Conservation (phyloP, 805 yeast genomes). For the Saccharomycopsis sp. region DNA sequence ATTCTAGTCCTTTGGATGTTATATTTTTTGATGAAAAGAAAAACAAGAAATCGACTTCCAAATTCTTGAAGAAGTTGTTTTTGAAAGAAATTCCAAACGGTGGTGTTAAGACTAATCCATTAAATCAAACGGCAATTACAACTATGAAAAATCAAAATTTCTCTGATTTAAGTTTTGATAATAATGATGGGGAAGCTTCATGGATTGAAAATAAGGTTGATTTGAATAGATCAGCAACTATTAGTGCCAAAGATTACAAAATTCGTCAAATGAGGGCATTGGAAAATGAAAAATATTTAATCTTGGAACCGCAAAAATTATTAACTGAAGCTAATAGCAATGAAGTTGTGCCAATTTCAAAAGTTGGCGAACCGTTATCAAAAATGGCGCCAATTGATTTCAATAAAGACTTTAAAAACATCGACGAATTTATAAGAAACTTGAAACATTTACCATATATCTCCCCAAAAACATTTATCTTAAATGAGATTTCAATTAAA, state of each 20-base stretch:
- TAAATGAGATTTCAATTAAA: constrained; percentile 44
- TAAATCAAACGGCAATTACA: constrained; percentile 14
- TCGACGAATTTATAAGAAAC: constrained; percentile 37
- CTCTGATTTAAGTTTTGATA: constrained; percentile 29
- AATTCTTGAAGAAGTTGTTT: constrained; percentile 18
- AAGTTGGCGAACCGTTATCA: constrained; percentile 1
- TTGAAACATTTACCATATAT: constrained; percentile 31
- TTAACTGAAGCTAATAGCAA: constrained; percentile 39
- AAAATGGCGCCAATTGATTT: constrained; percentile 7
- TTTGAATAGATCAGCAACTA: constrained; percentile 64
- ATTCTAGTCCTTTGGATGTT: constrained; percentile 18
- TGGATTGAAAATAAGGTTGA: constrained; percentile 56
- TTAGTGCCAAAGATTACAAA: constrained; percentile 62
- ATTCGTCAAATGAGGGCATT: constrained; percentile 59
- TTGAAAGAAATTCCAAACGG: constrained; percentile 16
- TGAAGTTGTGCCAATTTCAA: constrained; percentile 31
- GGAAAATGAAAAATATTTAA: constrained; percentile 51
- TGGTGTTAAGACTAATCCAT: constrained; percentile 10
- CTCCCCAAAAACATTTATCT: constrained; percentile 49
- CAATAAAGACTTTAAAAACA: constrained; percentile 29
- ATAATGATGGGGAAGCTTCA: constrained; percentile 33
- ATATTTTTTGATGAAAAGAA: constrained; percentile 18
- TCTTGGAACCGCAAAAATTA: constrained; percentile 54
- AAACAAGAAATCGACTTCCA: constrained; percentile 14
- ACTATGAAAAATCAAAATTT: constrained; percentile 22